A percentile compares a stretch with the other conserved stretches of the same genome.
Conservation (phyloP, 1,284 basidiomycete genomes). For the Apiotrichum gamsii region DNA sequence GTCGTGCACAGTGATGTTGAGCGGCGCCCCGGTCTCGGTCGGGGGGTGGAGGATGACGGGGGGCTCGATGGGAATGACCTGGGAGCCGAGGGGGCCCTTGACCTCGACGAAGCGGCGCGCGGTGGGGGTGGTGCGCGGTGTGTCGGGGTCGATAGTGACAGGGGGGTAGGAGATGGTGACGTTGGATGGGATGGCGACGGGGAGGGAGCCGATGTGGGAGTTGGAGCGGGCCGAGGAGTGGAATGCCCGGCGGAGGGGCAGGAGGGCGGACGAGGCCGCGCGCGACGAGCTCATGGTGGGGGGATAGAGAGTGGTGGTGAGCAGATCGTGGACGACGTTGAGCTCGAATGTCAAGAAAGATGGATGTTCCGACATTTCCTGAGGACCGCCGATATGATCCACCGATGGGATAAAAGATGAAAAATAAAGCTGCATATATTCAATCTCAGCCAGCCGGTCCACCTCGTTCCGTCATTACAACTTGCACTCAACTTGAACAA, state of each 20-base stretch:
- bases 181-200: slow-evolving; percentile 63
- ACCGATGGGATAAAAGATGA: slow-evolving; percentile 7
- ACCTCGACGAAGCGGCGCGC: slow-evolving; percentile 47
- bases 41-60: slow-evolving; percentile 51
- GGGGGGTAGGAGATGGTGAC: slow-evolving; percentile 53
- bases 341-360: too few species aligned
- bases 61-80: slow-evolving; percentile 61
- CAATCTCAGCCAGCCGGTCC: too few species aligned
- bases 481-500: not conserved
- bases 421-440: slow-evolving; percentile 7
- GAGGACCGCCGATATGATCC: not conserved
- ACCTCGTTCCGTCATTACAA: too few species aligned
- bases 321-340: not conserved
- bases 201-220: slow-evolving; percentile 70
- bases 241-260: slow-evolving; percentile 18
- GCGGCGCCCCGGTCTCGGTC: slow-evolving; percentile 6
- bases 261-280: slow-evolving; percentile 1
- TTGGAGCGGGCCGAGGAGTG: slow-evolving; percentile 20
- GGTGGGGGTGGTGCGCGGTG: slow-evolving; percentile 19
- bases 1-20: slow-evolving; percentile 62
- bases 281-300: slow-evolving; percentile 11
- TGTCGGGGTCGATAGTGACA: slow-evolving; percentile 27
- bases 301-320: not conserved
- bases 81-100: slow-evolving; percentile 68
- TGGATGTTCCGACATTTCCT: slow-evolving; percentile 3